Evolutionary conservation across 768 basidiomycete genomes (phyloP), one percentile per base, ranked within the genome.

Genomic region (Termitomyces eurrhizus): DNA sequence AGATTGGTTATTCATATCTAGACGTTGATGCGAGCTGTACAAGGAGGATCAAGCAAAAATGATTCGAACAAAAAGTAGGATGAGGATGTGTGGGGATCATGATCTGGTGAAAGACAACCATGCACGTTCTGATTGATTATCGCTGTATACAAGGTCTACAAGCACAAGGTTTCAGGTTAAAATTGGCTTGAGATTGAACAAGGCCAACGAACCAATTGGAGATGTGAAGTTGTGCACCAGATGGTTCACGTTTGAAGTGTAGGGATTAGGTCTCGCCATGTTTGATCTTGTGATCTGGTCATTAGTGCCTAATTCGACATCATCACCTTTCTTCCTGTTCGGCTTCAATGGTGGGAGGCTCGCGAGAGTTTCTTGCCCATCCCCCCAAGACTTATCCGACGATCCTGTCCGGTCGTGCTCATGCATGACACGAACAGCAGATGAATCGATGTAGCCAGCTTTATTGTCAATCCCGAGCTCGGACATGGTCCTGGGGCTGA

Each of bases 161-260:
- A 5, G 12, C 4, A 39, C 11, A 33, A 49, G 33, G 13, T 42
- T 48, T 46, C 16, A 33, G 0, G 26, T 35, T 53, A 11, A 13
- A 14, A 58, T 21, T 9, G 8, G 44, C 33, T 49, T 8, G 53
- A 39, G 0, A 42, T 9, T 33, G 3, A 7, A 26, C n/a, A 36
- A 33, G 11, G 29, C n/a, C 13, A 35, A 73, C 78, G 21, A 62
- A 90, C 88, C 84, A 56, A 90, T 86, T 1, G 89, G 89, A 26
- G 87, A 89, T 48, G 80, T 87, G 74, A 84, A 90, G 63, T 83
- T 82, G 63, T 84, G 77, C 52, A 89, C 78, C 72, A 87, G 72
- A 45, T 79, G 81, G 62, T 85, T 80, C 57, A 79, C 60, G 57
- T 71, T 76, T 32, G 72, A 72, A 37, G 42, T 13, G 32, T 63